Percentiles rank a stretch among this genome's conserved stretches.
Conservation (phyloP, 495 filamentous ascomycete species). For the Arthonia radiata region DNA sequence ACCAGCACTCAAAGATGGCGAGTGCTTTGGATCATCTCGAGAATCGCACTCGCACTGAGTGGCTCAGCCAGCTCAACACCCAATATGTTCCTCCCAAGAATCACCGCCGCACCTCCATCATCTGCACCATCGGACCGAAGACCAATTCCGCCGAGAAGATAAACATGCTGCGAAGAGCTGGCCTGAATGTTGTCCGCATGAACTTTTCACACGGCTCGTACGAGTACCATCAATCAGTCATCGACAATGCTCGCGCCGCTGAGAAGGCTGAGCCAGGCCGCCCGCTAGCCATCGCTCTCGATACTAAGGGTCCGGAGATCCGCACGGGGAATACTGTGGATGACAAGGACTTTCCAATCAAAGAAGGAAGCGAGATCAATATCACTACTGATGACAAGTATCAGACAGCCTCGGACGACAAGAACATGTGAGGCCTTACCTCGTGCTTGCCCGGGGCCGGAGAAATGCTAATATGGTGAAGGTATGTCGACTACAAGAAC, state of each 20-base stretch:
- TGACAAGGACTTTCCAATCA: conserved; percentile 71
- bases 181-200: conserved; percentile 95
- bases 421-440: conserved; percentile 58
- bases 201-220: conserved; percentile 98
- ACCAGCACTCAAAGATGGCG: too few species aligned
- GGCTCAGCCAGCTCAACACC: conserved; percentile 64
- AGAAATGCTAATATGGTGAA: conserved; percentile 12
- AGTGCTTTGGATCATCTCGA: conserved; percentile 57
- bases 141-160: conserved; percentile 94
- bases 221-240: conserved; percentile 87
- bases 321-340: conserved; percentile 75
- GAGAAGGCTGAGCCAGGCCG: conserved; percentile 51
- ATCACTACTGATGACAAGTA: conserved; percentile 97
- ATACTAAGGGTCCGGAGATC: conserved; percentile 99
- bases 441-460: background rate
- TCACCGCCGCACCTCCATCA: conserved; percentile 91
- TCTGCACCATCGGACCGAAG: conserved; percentile 96
- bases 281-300: conserved; percentile 85
- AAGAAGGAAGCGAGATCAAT: conserved; percentile 59
- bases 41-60: conserved; percentile 69
- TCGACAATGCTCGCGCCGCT: conserved; percentile 75
- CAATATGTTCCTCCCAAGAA: conserved; percentile 58
- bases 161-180: conserved; percentile 66
- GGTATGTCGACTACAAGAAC: conserved; percentile 99
- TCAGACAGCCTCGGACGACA: conserved; percentile 51